Evolutionary conservation across 495 filamentous ascomycete species (phyloP), one percentile per base, ranked within the genome.

Genomic region (Pyrenopolyporus hunteri): DNA sequence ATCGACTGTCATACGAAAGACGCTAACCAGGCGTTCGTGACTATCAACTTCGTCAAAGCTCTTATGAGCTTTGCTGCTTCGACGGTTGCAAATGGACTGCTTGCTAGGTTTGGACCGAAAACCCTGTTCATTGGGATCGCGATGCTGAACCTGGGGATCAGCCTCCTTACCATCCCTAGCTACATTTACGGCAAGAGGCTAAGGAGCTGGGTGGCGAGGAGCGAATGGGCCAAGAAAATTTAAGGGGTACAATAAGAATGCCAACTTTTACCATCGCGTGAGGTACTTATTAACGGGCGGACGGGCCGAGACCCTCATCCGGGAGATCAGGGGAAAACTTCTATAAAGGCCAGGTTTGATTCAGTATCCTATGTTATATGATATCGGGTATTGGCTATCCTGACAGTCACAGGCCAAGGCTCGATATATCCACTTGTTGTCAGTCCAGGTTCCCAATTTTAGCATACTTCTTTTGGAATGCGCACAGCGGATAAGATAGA

Each of bases 131-230:
- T 59, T 16, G 53, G 59, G 1, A 74, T 74, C 29, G 61, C 71
- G 8, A 16, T 62, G 17, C 46, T 72, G 14, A 74, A 74, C 33
- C 39, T 74, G 37, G 64, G 53, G 8, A 64, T 74, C 22, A 70
- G 69, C 28, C 25, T 61, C 2, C 55, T 74, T 33, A 74, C 71
- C 1, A 70, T 72, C 17, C 71, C 71, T 8, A 67, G 67, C 20
- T 74, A 74, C 53, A 66, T 74, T 1, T 74, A 67, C 42, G 71
- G 71, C 36, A 74, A 74, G 59, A 66, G 67, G 37, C 52, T 74
- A 29, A 46, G 71, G 40, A 61, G 67, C 11, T 67, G 68, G 64
- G 67, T 67, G 2, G 58, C 52, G 16, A 50, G 63, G 23, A 67
- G 63, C 14, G 63, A 63, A 0, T 67, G 63, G 63, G 52, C 63